phyloP scores from a whole-genome alignment of 2,329 filamentous ascomycete genomes.

The Sclerotinia borealis region DNA sequence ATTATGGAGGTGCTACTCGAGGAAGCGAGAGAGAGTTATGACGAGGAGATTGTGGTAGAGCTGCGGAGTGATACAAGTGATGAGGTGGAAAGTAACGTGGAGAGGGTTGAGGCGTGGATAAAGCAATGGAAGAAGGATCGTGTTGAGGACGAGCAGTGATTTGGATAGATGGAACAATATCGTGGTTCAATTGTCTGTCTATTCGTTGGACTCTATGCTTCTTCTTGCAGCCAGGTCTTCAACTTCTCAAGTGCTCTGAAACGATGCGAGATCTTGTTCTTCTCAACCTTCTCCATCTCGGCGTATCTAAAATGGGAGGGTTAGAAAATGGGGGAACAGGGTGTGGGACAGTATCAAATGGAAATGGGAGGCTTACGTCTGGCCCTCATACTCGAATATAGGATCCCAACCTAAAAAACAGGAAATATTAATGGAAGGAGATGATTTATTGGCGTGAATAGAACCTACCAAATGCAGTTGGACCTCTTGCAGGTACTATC shows the following conservation, averaged over 20 bases:
- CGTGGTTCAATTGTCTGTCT: slow-evolving; percentile 6
- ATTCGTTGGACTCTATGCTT: slow-evolving; percentile 17
- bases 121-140: slow-evolving; percentile 73
- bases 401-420: slow-evolving; percentile 79
- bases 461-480: slow-evolving; percentile 70
- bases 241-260: slow-evolving; percentile 82
- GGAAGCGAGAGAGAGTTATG: slow-evolving; percentile 82
- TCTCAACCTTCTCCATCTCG: slow-evolving; percentile 83
- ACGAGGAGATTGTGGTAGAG: slow-evolving; percentile 82
- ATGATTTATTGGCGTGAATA: neutral
- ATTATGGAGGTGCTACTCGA: slow-evolving; percentile 94
- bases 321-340: neutral
- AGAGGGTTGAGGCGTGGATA: slow-evolving; percentile 76
- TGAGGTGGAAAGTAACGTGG: slow-evolving; percentile 84
- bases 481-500: slow-evolving; percentile 79
- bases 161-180: neutral
- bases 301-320: slow-evolving; percentile 56
- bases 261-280: slow-evolving; percentile 92
- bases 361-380: slow-evolving; percentile 49
- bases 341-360: neutral
- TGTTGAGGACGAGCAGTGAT: slow-evolving; percentile 25
- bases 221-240: slow-evolving; percentile 61
- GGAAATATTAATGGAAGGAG: slow-evolving; percentile 7
- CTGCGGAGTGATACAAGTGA: slow-evolving; percentile 74
- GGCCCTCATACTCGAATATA: slow-evolving; percentile 86